phyloP scores from a whole-genome alignment of 768 basidiomycete genomes.

The Trametes gibbosa region DNA sequence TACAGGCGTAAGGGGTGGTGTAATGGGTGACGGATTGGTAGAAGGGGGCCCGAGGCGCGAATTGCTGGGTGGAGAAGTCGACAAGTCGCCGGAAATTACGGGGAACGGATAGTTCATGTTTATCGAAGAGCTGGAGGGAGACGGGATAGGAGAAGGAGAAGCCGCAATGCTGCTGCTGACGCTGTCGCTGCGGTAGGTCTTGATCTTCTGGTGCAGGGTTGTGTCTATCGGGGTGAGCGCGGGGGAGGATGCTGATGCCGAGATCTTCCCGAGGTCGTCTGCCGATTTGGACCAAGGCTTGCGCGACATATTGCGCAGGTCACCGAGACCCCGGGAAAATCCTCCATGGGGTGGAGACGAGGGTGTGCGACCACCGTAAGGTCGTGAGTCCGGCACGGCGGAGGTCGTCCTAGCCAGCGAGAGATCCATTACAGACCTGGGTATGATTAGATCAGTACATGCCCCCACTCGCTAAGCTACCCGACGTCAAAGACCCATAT shows the following conservation, averaged over 20 bases:
- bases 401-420: constrained; percentile 43
- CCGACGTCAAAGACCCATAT: not conserved
- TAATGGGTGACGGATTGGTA: constrained; percentile 25
- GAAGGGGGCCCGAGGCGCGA: constrained; percentile 21
- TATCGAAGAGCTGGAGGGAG: constrained; percentile 19
- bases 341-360: constrained; percentile 33
- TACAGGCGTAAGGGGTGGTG: constrained; percentile 23
- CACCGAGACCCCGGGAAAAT: constrained; percentile 47
- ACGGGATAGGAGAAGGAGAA: constrained; percentile 34
- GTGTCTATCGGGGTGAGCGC: constrained; percentile 40
- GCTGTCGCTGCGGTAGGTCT: constrained; percentile 63
- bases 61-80: constrained; percentile 29
- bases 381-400: constrained; percentile 35
- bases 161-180: constrained; percentile 28
- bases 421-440: constrained; percentile 67
- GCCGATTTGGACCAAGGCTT: constrained; percentile 79
- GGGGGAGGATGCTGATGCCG: constrained; percentile 27
- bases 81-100: constrained; percentile 17
- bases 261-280: constrained; percentile 68
- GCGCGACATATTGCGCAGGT: constrained; percentile 66
- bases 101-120: constrained; percentile 34
- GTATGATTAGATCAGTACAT: not conserved
- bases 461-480: not conserved
- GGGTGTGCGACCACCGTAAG: constrained; percentile 26
- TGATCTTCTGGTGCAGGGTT: constrained; percentile 59